Percentiles rank a stretch among this genome's conserved stretches.
These are phyloP conservation scores for Pseudozyma pruni DNA, from an alignment of 1,284 basidiomycete species.

Conservation along the genomic window DNA sequence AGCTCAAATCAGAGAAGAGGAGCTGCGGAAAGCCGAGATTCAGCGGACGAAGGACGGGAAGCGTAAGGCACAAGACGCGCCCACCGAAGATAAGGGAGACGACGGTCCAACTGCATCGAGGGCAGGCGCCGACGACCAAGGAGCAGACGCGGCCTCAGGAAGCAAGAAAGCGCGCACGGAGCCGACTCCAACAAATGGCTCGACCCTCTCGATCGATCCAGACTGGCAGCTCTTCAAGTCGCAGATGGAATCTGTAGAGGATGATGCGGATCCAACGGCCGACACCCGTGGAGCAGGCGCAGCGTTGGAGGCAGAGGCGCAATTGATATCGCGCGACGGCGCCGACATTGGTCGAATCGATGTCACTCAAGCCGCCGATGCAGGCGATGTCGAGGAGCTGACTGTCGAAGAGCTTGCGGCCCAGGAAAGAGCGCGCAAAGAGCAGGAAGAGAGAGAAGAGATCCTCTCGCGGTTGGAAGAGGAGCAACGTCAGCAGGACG, in stretches of 20 bases:
- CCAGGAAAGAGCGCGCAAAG: constrained; percentile 35
- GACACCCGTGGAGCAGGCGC: constrained; percentile 21
- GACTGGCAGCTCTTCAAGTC: constrained; percentile 61
- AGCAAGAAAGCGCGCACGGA: constrained; percentile 25
- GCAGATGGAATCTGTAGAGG: constrained; percentile 23
- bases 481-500: constrained; percentile 57
- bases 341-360: neutral
- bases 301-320: constrained; percentile 51
- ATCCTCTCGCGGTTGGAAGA: constrained; percentile 55
- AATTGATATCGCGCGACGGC: constrained; percentile 25
- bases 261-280: neutral
- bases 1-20: constrained; percentile 26
- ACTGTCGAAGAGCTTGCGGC: constrained; percentile 34
- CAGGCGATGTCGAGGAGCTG: constrained; percentile 14
- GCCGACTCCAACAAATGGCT: neutral
- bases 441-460: constrained; percentile 56
- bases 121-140: neutral
- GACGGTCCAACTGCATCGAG: neutral
- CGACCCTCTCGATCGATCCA: constrained; percentile 26
- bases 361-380: constrained; percentile 2
- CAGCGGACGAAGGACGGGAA: constrained; percentile 42
- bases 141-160: neutral
- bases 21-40: constrained; percentile 20
- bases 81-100: neutral
- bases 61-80: constrained; percentile 31